A percentile compares a stretch with the other conserved stretches of the same genome.
phyloP scores from a whole-genome alignment of 257 asterid species.

The Solanum chmielewskii region DNA sequence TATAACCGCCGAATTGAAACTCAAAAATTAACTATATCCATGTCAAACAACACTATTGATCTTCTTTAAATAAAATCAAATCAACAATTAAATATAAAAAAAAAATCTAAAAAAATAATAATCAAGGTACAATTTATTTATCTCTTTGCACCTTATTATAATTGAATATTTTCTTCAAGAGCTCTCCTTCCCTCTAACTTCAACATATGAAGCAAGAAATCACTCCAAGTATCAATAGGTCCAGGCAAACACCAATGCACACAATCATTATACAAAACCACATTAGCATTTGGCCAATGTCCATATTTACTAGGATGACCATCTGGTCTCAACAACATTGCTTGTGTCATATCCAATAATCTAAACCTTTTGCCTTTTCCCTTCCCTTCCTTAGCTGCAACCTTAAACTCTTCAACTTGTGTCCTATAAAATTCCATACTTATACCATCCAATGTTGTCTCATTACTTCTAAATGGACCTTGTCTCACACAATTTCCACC shows the following conservation, averaged over 20 bases:
- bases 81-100: neutral
- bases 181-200: conserved; percentile 33
- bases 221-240: conserved; percentile 67
- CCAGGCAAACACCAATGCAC: conserved; percentile 48
- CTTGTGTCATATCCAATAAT: conserved; percentile 18
- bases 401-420: conserved; percentile 20
- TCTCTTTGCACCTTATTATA: neutral
- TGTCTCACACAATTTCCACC: conserved; percentile 19
- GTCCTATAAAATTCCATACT: conserved; percentile 21
- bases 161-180: conserved; percentile 12
- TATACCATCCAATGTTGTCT: conserved; percentile 12
- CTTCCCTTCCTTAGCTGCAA: conserved; percentile 6
- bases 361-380: conserved; percentile 5
- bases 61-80: neutral
- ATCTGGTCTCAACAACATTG: conserved; percentile 26
- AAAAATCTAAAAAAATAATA: neutral
- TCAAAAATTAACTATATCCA: neutral
- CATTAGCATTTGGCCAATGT: conserved; percentile 21
- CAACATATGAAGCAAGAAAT: conserved; percentile 35
- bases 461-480: conserved; percentile 17
- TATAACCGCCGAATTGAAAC: no score
- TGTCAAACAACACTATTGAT: neutral
- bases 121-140: neutral
- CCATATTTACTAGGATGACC: conserved; percentile 31
- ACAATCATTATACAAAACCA: conserved; percentile 27